A percentile compares a stretch with the other conserved stretches of the same genome.
phyloP scores from a whole-genome alignment of 1,284 basidiomycete genomes.

The Termitomyces sp. region DNA sequence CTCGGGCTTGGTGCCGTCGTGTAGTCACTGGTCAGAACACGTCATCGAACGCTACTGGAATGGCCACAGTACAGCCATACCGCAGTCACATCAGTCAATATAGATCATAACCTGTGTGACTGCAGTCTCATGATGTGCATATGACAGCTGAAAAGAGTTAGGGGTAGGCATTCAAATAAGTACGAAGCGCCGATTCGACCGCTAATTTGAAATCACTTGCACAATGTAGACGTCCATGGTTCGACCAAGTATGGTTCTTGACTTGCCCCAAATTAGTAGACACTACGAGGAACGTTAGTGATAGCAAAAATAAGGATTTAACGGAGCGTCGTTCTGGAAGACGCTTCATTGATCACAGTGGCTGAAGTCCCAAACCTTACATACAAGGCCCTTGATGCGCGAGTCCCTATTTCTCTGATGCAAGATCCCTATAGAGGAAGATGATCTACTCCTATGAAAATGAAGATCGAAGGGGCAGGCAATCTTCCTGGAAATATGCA shows the following conservation, averaged over 20 bases:
- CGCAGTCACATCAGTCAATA: background rate
- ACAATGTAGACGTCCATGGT: background rate
- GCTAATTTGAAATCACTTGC: background rate
- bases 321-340: background rate
- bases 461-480: background rate
- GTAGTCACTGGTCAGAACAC: background rate
- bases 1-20: background rate
- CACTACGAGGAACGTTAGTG: background rate
- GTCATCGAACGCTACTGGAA: background rate
- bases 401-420: background rate
- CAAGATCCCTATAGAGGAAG: background rate
- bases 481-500: background rate
- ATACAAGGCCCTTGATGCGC: background rate
- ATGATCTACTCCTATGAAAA: background rate
- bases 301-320: background rate
- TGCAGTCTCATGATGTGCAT: background rate
- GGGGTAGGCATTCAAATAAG: background rate
- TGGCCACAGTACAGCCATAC: background rate
- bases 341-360: background rate
- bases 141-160: background rate
- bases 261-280: background rate
- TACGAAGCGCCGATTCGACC: background rate
- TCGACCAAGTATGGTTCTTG: background rate
- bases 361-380: too few species aligned
- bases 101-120: too few species aligned